Percentiles rank a stretch among this genome's conserved stretches.
phyloP scores from a whole-genome alignment of 768 basidiomycete species.

The Auricularia auricula-judae region DNA sequence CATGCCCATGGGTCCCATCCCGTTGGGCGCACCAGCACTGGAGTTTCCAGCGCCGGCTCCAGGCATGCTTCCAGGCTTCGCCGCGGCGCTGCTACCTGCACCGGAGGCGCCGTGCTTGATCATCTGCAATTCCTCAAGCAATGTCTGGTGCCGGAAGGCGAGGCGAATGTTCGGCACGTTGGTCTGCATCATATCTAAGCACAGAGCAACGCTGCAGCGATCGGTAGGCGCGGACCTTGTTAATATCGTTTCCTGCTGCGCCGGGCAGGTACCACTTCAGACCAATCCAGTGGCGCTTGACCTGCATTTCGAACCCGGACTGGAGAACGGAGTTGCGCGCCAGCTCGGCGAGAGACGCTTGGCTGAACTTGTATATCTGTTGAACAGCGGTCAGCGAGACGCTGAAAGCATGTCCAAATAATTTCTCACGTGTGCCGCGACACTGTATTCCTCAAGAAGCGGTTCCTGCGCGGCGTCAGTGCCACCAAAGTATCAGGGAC shows the following conservation, averaged over 20 bases:
- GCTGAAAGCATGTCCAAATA: neutral
- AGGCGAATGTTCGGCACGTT: constrained; percentile 91
- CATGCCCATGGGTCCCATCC: neutral
- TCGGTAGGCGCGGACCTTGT: constrained; percentile 50
- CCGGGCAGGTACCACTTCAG: constrained; percentile 90
- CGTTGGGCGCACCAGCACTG: neutral
- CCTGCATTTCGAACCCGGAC: constrained; percentile 96
- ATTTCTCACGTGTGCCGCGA: constrained; percentile 78
- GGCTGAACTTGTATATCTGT: constrained; percentile 93
- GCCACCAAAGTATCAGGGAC: neutral
- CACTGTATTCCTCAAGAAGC: constrained; percentile 91
- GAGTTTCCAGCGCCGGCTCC: neutral
- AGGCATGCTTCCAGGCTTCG: neutral
- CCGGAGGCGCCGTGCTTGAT: constrained; percentile 23
- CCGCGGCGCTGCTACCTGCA: neutral
- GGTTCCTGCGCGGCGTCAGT: constrained; percentile 52
- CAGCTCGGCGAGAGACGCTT: constrained; percentile 87
- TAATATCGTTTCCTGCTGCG: constrained; percentile 87
- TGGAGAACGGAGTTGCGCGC: constrained; percentile 97
- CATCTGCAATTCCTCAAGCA: constrained; percentile 75
- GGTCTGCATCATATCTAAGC: constrained; percentile 41
- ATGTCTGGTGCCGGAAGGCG: constrained; percentile 82
- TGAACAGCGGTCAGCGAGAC: neutral
- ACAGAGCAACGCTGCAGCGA: too few relatives aligned
- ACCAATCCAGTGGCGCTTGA: constrained; percentile 94